A percentile compares a stretch with the other conserved stretches of the same genome.
phyloP scores from a whole-genome alignment of 176 grass and related monocot species.

The Aechmea fasciata region DNA sequence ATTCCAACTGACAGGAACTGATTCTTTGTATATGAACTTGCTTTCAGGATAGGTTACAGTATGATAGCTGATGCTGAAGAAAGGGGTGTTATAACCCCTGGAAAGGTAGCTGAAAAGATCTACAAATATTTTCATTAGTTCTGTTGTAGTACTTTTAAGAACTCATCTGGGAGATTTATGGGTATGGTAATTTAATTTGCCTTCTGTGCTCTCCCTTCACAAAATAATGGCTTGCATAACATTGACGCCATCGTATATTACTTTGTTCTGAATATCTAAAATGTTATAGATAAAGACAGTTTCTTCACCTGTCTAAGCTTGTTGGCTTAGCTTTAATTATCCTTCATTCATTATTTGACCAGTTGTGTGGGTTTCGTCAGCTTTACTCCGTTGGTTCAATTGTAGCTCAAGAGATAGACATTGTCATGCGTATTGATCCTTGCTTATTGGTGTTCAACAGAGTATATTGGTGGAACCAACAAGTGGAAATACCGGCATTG shows the following conservation, averaged over 20 bases:
- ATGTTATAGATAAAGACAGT: background rate
- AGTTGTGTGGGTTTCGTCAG: too few relatives aligned
- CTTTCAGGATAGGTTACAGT: conserved; percentile 79
- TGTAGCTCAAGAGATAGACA: too few relatives aligned
- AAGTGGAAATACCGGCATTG: conserved; percentile 93
- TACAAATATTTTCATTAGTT: background rate
- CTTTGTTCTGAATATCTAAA: background rate
- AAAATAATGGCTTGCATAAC: background rate
- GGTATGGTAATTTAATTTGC: too few relatives aligned
- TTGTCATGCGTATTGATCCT: background rate
- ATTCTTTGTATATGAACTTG: background rate
- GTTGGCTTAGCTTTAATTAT: too few relatives aligned
- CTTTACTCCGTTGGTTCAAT: too few relatives aligned
- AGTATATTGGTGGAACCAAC: conserved; percentile 88
- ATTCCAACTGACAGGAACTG: background rate
- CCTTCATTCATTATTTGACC: too few relatives aligned
- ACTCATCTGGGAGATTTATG: too few relatives aligned
- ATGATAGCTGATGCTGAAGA: conserved; percentile 85
- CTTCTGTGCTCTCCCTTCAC: background rate
- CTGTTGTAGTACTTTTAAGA: too few relatives aligned
- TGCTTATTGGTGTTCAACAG: background rate
- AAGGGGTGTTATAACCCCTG: conserved; percentile 73
- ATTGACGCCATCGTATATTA: background rate
- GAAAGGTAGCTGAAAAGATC: conserved; percentile 39
- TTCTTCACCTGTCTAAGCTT: too few relatives aligned